A percentile compares a stretch with the other conserved stretches of the same genome.
Evolutionary conservation across 148 eudicot genomes (phyloP).

Genomic region (Spergularia bocconei): DNA sequence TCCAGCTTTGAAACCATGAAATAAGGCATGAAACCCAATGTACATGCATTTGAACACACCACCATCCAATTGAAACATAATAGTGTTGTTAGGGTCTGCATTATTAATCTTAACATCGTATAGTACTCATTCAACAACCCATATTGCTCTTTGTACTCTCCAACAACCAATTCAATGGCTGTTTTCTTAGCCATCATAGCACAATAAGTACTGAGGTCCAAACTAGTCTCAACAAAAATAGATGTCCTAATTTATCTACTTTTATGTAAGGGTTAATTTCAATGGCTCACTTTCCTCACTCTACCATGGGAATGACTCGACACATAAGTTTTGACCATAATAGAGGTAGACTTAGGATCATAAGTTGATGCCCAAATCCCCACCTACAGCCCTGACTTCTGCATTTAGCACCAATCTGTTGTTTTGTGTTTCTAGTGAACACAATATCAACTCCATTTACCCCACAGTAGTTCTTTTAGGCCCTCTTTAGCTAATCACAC

Average conservation of each 20-base stretch:
- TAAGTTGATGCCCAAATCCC: too few species aligned
- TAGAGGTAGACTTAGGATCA: too few species aligned
- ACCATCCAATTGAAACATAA: neutral
- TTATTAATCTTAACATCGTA: neutral
- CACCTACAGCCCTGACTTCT: too few species aligned
- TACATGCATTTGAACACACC: neutral
- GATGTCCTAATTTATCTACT: neutral
- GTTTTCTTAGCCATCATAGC: neutral
- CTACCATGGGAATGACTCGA: neutral
- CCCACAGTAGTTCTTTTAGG: too few species aligned
- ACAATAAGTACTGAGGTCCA: neutral
- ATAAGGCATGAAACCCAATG: neutral
- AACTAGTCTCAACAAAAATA: neutral
- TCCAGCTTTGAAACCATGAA: neutral
- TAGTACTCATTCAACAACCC: neutral
- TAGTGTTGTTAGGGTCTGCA: neutral
- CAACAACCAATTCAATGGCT: neutral
- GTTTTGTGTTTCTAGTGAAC: too few species aligned
- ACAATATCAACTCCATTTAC: too few species aligned
- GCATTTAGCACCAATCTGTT: too few species aligned
- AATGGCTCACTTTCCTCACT: neutral
- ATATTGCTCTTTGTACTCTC: conserved; percentile 3
- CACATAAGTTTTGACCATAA: neutral
- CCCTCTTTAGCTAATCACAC: too few species aligned
- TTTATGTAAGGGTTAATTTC: neutral